Evolutionary conservation across 345 rosid species (phyloP), one percentile per base, ranked within the genome.

Genomic region (Acer campestre): DNA sequence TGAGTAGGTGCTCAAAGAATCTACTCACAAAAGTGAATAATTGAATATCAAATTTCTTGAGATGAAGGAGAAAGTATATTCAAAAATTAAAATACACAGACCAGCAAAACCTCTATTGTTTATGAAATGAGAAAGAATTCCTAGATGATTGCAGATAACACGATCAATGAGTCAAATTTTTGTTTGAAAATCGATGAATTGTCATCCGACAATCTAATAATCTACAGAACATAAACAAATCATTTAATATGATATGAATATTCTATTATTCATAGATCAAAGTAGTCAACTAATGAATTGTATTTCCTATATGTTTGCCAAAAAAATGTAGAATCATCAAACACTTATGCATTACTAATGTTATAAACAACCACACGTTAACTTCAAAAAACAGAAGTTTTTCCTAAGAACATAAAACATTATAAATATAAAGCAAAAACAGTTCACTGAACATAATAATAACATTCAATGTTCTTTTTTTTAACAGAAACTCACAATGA

Each of bases 401-500:
- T 46, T 46, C 13, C 49, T 17, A 17, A 31, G 68, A 17, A 65
- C 68, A 64, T 16, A 40, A 40, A 67, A n/a, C 27, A 10, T 23
- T 40, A 67, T 5, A 42, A 9, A 12, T 46, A 18, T 14, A 2
- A 55, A 31, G 38, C 16, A 35, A 71, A 7, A 71, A 55, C 10
- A 22, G 38, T 70, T 7, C 67, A 51, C 61, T 10, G 17, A 7
- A 17, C 62, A 4, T 5, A 31, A 51, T 7, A 4, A 70, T 6
- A 49, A 25, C 16, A 13, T 27, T 13, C 38, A 48, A 16, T 69
- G 14, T 35, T 4, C 0, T 35, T 35, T 35, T 56, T 6, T 38
- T 29, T 51, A 38, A 49, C 7, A 56, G 16, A 27, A 65, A 83
- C 98, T 89, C 81, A 93, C 98, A 87, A 85, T 90, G 94, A 66